Base-by-base conservation (phyloP, 1,284 basidiomycete genomes). In the Cystobasidium slooffiae region DNA sequence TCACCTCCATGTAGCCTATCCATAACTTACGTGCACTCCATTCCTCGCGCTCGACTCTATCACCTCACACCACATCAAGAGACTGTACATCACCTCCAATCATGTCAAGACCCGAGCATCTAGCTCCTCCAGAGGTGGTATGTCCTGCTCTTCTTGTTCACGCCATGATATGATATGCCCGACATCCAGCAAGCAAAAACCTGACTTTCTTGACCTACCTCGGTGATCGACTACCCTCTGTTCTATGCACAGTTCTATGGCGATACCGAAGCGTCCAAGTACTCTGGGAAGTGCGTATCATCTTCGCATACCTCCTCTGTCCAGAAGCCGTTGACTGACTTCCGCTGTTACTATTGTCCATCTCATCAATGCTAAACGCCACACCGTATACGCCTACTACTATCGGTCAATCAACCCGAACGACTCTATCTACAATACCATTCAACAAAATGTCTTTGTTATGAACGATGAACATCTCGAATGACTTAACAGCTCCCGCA, bases 71-170 rank as follows among this genome's bases (percentile, higher is more conserved):
- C 52, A n/a, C 6, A 16, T 43, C 10, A 41, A 24, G 37, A 18
- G 18, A 37, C 52, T 49, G 20, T 22, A 53, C 20, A 31, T 5
- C 31, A 31, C 20, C 52, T 20, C 9, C 56, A 59, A 80, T 46
- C 75, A 98, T 97, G 96, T 97, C 94, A 20, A 86, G 97, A 78
- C 97, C 97, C 77, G 97, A 99, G 82, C 89, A 96, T 61, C 88
- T 91, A 82, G 94, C 95, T 37, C 97, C 97, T 49, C 96, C 97
- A 75, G 94, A 99, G 85, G 93, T 99, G 78, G 94, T 95, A 83
- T 76, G 90, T 84, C 59, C 20, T 49, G 20, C 24, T 31, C 4
- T 20, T 46, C 24, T 44, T 51, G 10, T 22, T 43, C n/a, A n/a
- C 39, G 14, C 51, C 55, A 14, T 56, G 16, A 20, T 51, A 51